Conservation (phyloP, 176 grass and related monocot species). For the Aegilops umbellulata region DNA sequence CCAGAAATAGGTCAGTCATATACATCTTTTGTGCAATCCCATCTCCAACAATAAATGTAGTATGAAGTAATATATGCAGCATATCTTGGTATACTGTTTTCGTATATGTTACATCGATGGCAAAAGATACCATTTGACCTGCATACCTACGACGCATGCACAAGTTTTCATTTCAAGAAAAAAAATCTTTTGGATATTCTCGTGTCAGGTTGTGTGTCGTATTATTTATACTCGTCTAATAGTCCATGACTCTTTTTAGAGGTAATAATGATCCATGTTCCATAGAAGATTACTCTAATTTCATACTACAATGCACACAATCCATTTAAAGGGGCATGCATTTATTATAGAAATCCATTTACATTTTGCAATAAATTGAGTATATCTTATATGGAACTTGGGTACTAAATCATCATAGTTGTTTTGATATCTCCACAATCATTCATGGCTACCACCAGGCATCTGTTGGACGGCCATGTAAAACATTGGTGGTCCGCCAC, state of each 20-base stretch:
- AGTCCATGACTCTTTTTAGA: not conserved
- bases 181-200: not conserved
- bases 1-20: not conserved
- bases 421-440: not conserved
- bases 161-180: not conserved
- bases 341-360: not conserved
- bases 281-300: not conserved
- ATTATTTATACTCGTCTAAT: not conserved
- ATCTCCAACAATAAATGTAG: slow-evolving; percentile 22
- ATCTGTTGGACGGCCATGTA: not conserved
- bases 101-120: slow-evolving; percentile 18
- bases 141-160: not conserved
- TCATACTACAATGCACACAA: not conserved
- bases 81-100: not conserved
- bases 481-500: not conserved
- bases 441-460: not conserved
- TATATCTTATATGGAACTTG: not conserved
- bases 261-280: not conserved
- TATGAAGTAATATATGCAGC: not conserved
- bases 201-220: not conserved
- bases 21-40: not conserved
- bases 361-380: not conserved
- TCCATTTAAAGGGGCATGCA: not conserved
- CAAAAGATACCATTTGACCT: not conserved
- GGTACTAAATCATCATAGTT: not conserved